Percentiles rank a stretch among this genome's conserved stretches.
Conservation (phyloP, 257 asterid species). For the Scutellaria barbata region DNA sequence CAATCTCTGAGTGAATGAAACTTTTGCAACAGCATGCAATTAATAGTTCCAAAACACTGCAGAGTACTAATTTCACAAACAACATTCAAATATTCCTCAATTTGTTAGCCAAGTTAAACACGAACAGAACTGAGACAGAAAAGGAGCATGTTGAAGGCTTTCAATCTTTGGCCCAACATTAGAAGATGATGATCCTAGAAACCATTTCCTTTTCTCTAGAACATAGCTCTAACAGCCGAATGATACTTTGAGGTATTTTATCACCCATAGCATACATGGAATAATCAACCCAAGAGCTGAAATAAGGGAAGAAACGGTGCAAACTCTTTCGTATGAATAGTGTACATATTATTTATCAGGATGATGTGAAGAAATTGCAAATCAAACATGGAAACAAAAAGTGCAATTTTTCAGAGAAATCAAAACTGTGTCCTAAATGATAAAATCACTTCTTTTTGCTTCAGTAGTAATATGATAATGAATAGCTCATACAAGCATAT, state of each 20-base stretch:
- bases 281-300: background rate
- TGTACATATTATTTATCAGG: background rate
- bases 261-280: conserved; percentile 4
- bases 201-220: background rate
- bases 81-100: background rate
- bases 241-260: conserved; percentile 1
- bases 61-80: no score
- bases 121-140: background rate
- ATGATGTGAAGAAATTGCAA: background rate
- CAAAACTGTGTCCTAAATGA: background rate
- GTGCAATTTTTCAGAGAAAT: background rate
- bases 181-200: conserved; percentile 1
- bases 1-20: background rate
- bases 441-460: background rate
- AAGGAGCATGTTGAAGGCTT: background rate
- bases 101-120: conserved; percentile 1
- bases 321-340: background rate
- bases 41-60: background rate
- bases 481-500: conserved; percentile 1
- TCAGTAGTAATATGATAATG: background rate
- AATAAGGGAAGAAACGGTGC: background rate
- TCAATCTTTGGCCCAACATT: background rate
- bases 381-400: background rate
- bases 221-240: conserved; percentile 4
- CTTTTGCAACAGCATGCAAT: background rate